Evolutionary conservation across 2,329 filamentous ascomycete species (phyloP).

Genomic region (Pseudopyrenochaeta lycopersici): DNA sequence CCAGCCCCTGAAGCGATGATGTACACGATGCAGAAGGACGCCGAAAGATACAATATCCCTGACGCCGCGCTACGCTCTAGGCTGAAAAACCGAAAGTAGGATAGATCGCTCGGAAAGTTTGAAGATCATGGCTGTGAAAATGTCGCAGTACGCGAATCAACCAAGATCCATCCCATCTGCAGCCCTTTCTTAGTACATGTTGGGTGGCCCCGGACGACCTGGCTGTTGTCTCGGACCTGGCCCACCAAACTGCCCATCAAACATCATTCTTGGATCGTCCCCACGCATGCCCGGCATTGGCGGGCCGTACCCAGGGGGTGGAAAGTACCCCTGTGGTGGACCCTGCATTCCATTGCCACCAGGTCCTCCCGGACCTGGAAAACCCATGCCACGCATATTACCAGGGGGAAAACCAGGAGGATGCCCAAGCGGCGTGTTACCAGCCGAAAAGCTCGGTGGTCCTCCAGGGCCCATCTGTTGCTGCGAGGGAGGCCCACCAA

Average conservation of each 20-base stretch:
- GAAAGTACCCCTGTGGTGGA: constrained; percentile 48
- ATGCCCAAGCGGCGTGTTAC: constrained; percentile 50
- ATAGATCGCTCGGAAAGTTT: constrained; percentile 8
- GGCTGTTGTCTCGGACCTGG: constrained; percentile 37
- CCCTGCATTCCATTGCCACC: constrained; percentile 44
- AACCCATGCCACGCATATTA: constrained; percentile 40
- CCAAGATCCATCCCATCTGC: background rate
- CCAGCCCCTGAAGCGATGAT: too few species aligned
- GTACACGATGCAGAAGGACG: background rate
- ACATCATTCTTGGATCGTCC: constrained; percentile 49
- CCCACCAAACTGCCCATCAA: constrained; percentile 46
- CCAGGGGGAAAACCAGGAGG: constrained; percentile 46
- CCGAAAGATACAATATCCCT: background rate
- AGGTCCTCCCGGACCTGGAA: constrained; percentile 39
- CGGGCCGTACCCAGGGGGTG: constrained; percentile 42
- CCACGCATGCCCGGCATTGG: constrained; percentile 42
- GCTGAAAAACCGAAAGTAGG: constrained; percentile 9
- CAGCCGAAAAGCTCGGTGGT: constrained; percentile 43
- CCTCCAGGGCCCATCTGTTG: constrained; percentile 44
- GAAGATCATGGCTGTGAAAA: background rate
- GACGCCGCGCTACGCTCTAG: constrained; percentile 27
- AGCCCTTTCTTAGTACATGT: constrained; percentile 35
- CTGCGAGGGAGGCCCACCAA: constrained; percentile 36
- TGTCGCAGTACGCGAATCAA: background rate
- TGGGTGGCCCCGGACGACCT: constrained; percentile 41